Evolutionary conservation across 2,329 filamentous ascomycete species (phyloP).

Genomic region (Macrophomina pseudophaseolina): DNA sequence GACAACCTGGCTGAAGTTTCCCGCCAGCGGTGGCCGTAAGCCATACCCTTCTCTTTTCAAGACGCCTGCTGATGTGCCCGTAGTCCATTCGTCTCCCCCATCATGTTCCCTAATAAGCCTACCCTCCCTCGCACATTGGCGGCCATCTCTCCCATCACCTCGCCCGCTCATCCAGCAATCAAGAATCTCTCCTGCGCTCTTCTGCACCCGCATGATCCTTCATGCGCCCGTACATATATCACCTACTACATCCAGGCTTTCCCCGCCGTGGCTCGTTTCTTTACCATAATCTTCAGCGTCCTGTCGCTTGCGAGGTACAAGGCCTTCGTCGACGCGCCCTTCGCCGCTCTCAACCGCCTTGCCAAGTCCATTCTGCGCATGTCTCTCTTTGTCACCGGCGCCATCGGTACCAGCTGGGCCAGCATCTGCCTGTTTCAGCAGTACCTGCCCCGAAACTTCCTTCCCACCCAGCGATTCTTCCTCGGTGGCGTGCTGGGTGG

Average conservation of each 20-base stretch:
- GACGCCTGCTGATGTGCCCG: slow-evolving; percentile 30
- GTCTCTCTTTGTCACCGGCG: slow-evolving; percentile 77
- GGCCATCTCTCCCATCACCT: slow-evolving; percentile 76
- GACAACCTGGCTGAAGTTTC: slow-evolving; percentile 84
- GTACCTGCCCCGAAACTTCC: slow-evolving; percentile 72
- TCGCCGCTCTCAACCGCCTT: slow-evolving; percentile 69
- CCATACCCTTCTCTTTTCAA: background rate
- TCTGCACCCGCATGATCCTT: slow-evolving; percentile 85
- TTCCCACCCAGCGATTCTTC: slow-evolving; percentile 88
- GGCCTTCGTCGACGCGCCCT: slow-evolving; percentile 70
- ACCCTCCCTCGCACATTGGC: slow-evolving; percentile 70
- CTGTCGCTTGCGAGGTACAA: slow-evolving; percentile 73
- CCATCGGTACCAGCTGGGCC: slow-evolving; percentile 87
- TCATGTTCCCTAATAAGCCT: slow-evolving; percentile 74
- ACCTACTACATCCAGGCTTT: slow-evolving; percentile 87
- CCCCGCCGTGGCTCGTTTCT: slow-evolving; percentile 76
- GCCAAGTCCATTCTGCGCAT: slow-evolving; percentile 73
- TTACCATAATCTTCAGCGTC: slow-evolving; percentile 74
- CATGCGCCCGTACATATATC: slow-evolving; percentile 83
- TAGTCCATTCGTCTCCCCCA: slow-evolving; percentile 80
- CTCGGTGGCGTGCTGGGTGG: slow-evolving; percentile 85
- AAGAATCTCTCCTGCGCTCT: slow-evolving; percentile 85
- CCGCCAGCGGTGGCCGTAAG: slow-evolving; percentile 80
- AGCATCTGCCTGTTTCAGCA: slow-evolving; percentile 87
- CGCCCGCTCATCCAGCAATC: slow-evolving; percentile 85